Conservation (phyloP, 2,329 filamentous ascomycete genomes). For the Fusarium multiceps region DNA sequence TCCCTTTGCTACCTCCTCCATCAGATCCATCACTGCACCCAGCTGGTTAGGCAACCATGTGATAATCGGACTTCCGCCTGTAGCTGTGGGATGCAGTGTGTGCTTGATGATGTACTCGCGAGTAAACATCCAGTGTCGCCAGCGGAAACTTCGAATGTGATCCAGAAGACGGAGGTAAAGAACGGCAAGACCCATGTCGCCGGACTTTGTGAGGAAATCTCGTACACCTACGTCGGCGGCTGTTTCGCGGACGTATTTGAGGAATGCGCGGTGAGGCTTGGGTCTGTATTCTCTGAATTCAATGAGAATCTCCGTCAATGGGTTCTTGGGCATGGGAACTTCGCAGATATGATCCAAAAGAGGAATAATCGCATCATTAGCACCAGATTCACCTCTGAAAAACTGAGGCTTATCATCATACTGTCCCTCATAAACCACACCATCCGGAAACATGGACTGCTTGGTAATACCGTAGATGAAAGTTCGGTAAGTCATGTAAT, state of each 20-base stretch:
- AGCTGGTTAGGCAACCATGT: slow-evolving; percentile 88
- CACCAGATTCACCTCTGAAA: slow-evolving; percentile 92
- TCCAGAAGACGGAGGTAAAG: slow-evolving; percentile 75
- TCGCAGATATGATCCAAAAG: slow-evolving; percentile 89
- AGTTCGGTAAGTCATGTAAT: slow-evolving; percentile 91
- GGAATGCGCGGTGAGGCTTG: slow-evolving; percentile 87
- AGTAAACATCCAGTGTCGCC: slow-evolving; percentile 88
- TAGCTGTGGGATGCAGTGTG: slow-evolving; percentile 80
- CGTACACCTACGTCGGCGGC: slow-evolving; percentile 64
- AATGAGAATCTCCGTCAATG: slow-evolving; percentile 85
- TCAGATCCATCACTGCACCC: slow-evolving; percentile 77
- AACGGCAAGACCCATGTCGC: slow-evolving; percentile 58
- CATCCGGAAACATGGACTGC: slow-evolving; percentile 93
- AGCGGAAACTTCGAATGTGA: slow-evolving; percentile 83
- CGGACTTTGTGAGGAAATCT: slow-evolving; percentile 56
- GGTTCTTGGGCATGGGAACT: slow-evolving; percentile 88
- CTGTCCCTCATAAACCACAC: slow-evolving; percentile 89
- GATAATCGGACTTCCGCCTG: slow-evolving; percentile 83
- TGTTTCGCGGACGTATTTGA: slow-evolving; percentile 73
- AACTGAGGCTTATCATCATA: slow-evolving; percentile 75
- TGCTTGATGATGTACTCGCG: slow-evolving; percentile 86
- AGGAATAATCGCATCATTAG: slow-evolving; percentile 94
- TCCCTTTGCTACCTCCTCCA: slow-evolving; percentile 67
- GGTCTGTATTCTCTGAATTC: slow-evolving; percentile 93
- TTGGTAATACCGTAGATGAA: slow-evolving; percentile 97